Base-by-base conservation (phyloP, 495 filamentous ascomycete genomes). In the Aspergillus egyptiacus region DNA sequence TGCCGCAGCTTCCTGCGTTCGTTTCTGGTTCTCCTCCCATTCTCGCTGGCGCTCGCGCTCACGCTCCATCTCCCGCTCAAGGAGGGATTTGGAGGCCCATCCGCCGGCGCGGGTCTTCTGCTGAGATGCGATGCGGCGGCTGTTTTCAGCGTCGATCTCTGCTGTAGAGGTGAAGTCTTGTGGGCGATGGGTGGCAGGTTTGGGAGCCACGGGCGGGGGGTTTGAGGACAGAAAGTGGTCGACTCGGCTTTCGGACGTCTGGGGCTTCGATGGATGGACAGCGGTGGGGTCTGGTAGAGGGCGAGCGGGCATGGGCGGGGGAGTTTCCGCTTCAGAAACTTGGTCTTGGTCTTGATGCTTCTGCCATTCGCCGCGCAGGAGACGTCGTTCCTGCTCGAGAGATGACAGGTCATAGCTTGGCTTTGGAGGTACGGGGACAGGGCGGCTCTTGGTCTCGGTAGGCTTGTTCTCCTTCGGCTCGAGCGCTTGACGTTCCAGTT, bases 21-120 rank as follows among this genome's bases (percentile, higher is more conserved):
- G 83, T 48, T 84, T 78, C 67, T 96, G 93, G n/a, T 78, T 76
- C 46, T 91, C 86, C 58, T 97, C 93, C 93, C 93, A 98, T 57
- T 98, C 93, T 42, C 79, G 75, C 69, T 98, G 93, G 31, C 91
- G 77, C 63, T 95, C 87, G 9, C 94, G 79, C 68, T 98, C 93
- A 54, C 86, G 78, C 65, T 98, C 93, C 87, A 96, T 96, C 63
- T 98, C 93, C 17, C 90, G 82, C 67, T 96, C 90, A 1, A 97
- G 75, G 5, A 98, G 76, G 3, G 86, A 87, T 66, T 89, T 91
- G 45, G 77, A 76, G 1, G 85, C 84, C 83, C 84, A 87, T 0
- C 84, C 85, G 39, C 79, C 83, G 3, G 86, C 82, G 52, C 82
- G 82, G 36, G 84, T 88, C 66, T 86, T 82, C 40, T 73, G 63